Evolutionary conservation across 1,284 basidiomycete genomes (phyloP).

Genomic region (Cutaneotrichosporon daszewskae): DNA sequence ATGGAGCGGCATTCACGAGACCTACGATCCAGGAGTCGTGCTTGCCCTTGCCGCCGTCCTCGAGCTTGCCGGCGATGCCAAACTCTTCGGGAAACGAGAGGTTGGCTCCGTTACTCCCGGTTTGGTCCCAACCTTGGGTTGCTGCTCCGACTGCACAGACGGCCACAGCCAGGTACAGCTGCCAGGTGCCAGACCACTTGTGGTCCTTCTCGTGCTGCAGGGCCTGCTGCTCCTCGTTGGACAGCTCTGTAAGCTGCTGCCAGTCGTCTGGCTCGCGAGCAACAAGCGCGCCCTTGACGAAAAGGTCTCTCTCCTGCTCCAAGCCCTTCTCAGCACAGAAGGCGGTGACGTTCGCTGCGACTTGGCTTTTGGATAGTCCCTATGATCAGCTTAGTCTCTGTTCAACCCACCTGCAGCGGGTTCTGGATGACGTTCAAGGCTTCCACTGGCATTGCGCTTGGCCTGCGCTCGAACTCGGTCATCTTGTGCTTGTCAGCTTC

Average conservation of each 20-base stretch:
- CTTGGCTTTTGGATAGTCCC: no score
- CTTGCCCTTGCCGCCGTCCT: constrained; percentile 46
- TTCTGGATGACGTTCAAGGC: constrained; percentile 1
- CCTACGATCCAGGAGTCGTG: constrained; percentile 58
- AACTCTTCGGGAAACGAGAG: constrained; percentile 63
- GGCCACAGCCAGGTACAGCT: constrained; percentile 19
- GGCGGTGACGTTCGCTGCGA: neutral
- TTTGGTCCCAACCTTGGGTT: constrained; percentile 40
- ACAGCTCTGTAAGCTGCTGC: constrained; percentile 53
- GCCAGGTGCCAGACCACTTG: constrained; percentile 58
- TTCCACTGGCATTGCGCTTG: neutral
- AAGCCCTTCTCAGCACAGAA: neutral
- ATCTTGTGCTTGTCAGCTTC: no score
- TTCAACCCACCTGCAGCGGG: constrained; percentile 1
- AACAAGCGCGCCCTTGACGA: constrained; percentile 60
- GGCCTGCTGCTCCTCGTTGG: constrained; percentile 56
- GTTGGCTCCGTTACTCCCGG: constrained; percentile 53
- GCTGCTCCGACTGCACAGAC: constrained; percentile 30
- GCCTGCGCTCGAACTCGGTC: no score
- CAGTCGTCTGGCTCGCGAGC: constrained; percentile 57
- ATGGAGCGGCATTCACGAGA: constrained; percentile 50
- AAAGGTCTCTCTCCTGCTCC: constrained; percentile 24
- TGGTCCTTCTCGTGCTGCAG: constrained; percentile 56
- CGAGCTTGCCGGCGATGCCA: constrained; percentile 50
- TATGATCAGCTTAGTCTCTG: no score